Conservation (phyloP, 345 rosid genomes). For the Eucalyptus caleyi region DNA sequence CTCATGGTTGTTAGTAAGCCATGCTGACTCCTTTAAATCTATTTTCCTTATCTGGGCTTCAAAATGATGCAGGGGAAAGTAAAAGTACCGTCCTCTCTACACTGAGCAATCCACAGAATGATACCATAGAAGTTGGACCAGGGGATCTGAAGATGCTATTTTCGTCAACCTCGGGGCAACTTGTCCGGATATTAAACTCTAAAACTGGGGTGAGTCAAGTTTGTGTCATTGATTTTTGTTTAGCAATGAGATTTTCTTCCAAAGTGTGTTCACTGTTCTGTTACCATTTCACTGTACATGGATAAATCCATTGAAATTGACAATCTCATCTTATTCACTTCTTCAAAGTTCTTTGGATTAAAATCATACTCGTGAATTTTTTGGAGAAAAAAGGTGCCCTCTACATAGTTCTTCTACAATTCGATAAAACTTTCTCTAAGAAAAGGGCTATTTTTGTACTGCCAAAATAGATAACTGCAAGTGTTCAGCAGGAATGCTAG, state of each 20-base stretch:
- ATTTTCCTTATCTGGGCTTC: neutral
- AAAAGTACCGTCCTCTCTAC: neutral
- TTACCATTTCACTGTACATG: neutral
- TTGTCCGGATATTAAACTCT: constrained; percentile 52
- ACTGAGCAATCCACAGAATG: constrained; percentile 9
- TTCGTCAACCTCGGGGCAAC: constrained; percentile 65
- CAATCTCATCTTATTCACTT: neutral
- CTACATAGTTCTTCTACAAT: neutral
- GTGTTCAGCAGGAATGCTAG: neutral
- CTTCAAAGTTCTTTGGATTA: neutral
- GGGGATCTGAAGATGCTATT: constrained; percentile 64
- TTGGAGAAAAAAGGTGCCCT: neutral
- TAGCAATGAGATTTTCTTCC: neutral
- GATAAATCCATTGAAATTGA: neutral
- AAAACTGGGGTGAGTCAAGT: constrained; percentile 44
- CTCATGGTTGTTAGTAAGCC: neutral
- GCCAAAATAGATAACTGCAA: neutral
- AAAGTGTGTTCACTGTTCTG: neutral
- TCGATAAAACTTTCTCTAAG: neutral
- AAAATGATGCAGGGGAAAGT: constrained; percentile 18
- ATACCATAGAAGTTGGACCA: constrained; percentile 51
- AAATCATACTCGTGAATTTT: neutral
- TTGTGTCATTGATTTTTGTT: neutral
- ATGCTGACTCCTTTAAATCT: neutral
- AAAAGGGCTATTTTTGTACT: neutral